Conservation (phyloP, 371 early-diverging fungal species). For the Smittium mucronatum region DNA sequence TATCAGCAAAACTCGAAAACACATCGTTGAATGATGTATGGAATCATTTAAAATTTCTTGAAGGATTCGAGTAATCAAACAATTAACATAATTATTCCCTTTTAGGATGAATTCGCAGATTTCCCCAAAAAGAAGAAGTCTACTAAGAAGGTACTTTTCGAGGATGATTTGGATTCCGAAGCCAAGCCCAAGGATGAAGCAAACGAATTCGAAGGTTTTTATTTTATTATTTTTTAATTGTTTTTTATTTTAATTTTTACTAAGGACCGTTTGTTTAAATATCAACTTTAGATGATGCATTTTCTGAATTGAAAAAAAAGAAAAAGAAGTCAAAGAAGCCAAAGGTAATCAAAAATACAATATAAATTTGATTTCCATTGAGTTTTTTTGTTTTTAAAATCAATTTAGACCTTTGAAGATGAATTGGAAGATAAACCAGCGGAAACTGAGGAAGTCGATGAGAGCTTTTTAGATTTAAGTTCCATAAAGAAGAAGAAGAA, state of each 20-base stretch:
- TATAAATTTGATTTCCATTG: neutral
- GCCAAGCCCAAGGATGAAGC: slow-evolving; percentile 17
- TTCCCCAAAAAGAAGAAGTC: slow-evolving; percentile 51
- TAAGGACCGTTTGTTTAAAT: neutral
- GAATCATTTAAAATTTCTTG: neutral
- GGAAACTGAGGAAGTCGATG: slow-evolving; percentile 36
- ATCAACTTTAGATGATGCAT: slow-evolving; percentile 19
- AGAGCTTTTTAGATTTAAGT: slow-evolving; percentile 61
- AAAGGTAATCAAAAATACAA: slow-evolving; percentile 1
- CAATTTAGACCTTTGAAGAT: slow-evolving; percentile 18
- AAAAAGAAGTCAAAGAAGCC: slow-evolving; percentile 30
- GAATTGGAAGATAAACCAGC: slow-evolving; percentile 35
- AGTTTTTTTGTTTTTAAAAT: neutral
- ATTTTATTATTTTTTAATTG: slow-evolving; percentile 4
- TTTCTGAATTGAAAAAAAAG: slow-evolving; percentile 27
- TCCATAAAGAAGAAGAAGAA: slow-evolving; percentile 86
- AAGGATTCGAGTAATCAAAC: neutral
- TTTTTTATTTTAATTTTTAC: slow-evolving; percentile 7
- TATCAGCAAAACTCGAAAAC: slow-evolving; percentile 8
- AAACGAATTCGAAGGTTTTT: slow-evolving; percentile 30
- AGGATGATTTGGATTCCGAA: slow-evolving; percentile 17
- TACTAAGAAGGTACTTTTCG: slow-evolving; percentile 33
- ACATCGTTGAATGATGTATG: slow-evolving; percentile 6
- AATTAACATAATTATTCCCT: neutral
- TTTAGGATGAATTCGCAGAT: slow-evolving; percentile 8